These are phyloP conservation scores for Scheffersomyces lignosus DNA, from an alignment of 805 yeast genomes.

Conservation along the genomic window DNA sequence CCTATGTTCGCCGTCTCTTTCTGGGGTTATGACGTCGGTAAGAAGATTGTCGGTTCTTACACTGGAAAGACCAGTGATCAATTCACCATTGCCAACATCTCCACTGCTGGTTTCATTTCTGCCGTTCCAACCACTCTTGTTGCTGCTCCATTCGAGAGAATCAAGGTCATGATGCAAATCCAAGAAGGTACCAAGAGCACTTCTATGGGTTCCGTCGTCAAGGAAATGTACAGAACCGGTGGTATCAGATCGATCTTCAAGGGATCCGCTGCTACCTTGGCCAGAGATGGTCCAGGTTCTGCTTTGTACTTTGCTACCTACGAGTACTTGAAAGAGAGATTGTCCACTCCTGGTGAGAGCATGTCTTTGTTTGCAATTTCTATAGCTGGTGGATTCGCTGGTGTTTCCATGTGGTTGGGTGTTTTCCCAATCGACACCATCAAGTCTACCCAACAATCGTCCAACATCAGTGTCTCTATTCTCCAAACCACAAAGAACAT, in stretches of 20 bases:
- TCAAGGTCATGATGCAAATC: conserved; percentile 89
- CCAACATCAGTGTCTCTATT: conserved; percentile 55
- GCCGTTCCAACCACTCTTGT: conserved; percentile 94
- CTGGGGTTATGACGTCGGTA: conserved; percentile 98
- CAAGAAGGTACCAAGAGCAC: conserved; percentile 49
- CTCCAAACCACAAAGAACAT: conserved; percentile 65
- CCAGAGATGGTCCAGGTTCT: conserved; percentile 97
- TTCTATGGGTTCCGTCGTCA: conserved; percentile 60
- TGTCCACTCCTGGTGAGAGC: conserved; percentile 56
- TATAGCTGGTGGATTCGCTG: conserved; percentile 93
- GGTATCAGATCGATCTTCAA: conserved; percentile 83
- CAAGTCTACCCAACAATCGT: conserved; percentile 77
- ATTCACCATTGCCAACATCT: conserved; percentile 67
- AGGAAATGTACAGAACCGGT: conserved; percentile 71
- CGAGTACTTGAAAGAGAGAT: conserved; percentile 69
- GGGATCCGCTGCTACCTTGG: conserved; percentile 89
- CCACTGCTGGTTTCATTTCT: conserved; percentile 90
- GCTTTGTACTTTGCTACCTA: conserved; percentile 95
- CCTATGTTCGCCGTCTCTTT: conserved; percentile 98
- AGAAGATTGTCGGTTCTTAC: conserved; percentile 58
- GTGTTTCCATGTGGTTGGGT: conserved; percentile 94
- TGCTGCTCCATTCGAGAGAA: conserved; percentile 97
- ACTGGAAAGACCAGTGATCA: conserved; percentile 38
- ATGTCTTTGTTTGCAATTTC: conserved; percentile 74
- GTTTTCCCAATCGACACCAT: conserved; percentile 96